Base-by-base conservation (phyloP, 2,329 filamentous ascomycete genomes). In the Leptoxyphium fumago region DNA sequence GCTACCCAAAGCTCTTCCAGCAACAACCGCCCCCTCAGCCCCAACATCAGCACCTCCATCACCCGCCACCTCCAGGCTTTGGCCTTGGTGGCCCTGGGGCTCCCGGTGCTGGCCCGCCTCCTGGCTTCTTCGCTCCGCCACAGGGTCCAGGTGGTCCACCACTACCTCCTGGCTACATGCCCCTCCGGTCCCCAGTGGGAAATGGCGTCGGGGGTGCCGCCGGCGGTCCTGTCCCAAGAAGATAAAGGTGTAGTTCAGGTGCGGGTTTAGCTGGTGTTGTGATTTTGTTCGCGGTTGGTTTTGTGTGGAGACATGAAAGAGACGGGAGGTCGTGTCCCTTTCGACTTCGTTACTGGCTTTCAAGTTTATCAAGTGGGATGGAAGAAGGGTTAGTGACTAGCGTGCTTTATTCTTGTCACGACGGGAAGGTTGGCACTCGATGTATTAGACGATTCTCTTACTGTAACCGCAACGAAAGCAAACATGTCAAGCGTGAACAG, bases 1-100 rank as follows among this genome's bases (percentile, higher is more conserved):
- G 57, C 21, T 58, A 58, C 41, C 52, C 55, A 5, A 54, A 52
- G 41, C 55, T 57, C 30, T 61, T 61, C 52, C 52, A 48, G 43
- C 38, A 40, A 21, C 45, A 50, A n/a, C 46, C 53, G 34, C 48
- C 46, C 40, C 48, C 46, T 29, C 50, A 48, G 30, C 45, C 43
- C 14, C 46, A 46, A 36, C 48, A 45, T 28, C 40, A 30, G 15
- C 21, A 21, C 15, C 42, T 45, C 28, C 42, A 30, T 15, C 43
- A 43, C 13, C 48, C 43, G 10, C 48, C 45, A 18, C 47, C 48
- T 29, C 50, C 45, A 17, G 43, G 46, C 5, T 44, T 45, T 18
- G 34, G 29, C 9, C 28, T 13, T 15, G 29, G 32, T 17, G 40
- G 42, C 2, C 13, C 13, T 18, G 17, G 13, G 5, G 38, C 13